Conservation (phyloP, 192 early-diverging fungal species). For the Allomyces macrogynus region DNA sequence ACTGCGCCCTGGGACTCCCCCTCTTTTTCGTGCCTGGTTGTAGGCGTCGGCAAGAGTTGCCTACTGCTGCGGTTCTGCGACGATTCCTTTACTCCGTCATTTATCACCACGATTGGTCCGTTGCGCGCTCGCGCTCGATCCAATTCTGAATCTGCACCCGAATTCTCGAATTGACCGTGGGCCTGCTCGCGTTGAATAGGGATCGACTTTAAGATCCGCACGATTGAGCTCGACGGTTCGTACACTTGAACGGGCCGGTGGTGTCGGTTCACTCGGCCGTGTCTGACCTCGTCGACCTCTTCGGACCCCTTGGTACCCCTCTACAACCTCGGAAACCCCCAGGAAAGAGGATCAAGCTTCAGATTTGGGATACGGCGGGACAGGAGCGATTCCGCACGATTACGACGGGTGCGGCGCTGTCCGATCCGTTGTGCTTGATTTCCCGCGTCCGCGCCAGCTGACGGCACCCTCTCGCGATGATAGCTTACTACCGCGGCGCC, state of each 20-base stretch:
- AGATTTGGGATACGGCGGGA: slow-evolving; percentile 99
- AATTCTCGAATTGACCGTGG: no score
- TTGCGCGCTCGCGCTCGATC: no score
- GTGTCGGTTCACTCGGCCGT: no score
- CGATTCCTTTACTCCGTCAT: slow-evolving; percentile 97
- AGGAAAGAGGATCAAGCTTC: slow-evolving; percentile 92
- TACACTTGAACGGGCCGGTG: neutral
- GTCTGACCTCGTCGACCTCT: no score
- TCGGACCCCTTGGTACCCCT: no score
- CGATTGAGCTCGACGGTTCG: slow-evolving; percentile 77
- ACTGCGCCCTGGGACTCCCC: neutral
- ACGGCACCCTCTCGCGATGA: no score
- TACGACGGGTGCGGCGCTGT: slow-evolving; percentile 53
- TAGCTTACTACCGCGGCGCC: slow-evolving; percentile 95
- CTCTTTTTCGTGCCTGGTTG: neutral
- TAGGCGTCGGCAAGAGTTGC: slow-evolving; percentile 92
- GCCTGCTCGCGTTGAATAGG: slow-evolving; percentile 7
- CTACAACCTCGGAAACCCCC: no score
- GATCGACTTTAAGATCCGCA: slow-evolving; percentile 98
- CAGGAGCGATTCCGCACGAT: slow-evolving; percentile 99
- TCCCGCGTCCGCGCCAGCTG: no score
- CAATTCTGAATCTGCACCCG: no score
- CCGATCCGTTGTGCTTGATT: neutral
- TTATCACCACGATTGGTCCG: slow-evolving; percentile 86
- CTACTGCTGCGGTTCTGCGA: slow-evolving; percentile 92